Percentiles rank a stretch among this genome's conserved stretches.
Conservation (phyloP, 2,329 filamentous ascomycete genomes). For the Fusarium liriodendri region DNA sequence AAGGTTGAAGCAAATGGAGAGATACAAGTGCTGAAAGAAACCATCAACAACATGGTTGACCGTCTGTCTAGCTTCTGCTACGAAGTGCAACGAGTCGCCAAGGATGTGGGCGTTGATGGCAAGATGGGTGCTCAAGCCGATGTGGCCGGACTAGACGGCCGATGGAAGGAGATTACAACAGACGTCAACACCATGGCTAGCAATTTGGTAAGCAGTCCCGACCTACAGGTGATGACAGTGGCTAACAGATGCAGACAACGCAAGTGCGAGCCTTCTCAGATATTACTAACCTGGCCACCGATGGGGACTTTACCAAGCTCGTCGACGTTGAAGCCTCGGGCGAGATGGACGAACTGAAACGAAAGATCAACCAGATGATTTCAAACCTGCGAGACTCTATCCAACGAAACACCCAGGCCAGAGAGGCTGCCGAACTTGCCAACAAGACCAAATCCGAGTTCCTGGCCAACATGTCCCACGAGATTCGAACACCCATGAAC, state of each 20-base stretch:
- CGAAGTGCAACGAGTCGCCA: slow-evolving; percentile 93
- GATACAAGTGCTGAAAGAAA: slow-evolving; percentile 92
- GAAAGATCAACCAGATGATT: slow-evolving; percentile 99
- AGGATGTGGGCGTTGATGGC: slow-evolving; percentile 96
- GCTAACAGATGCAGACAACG: slow-evolving; percentile 73
- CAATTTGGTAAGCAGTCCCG: slow-evolving; percentile 62
- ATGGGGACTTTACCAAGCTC: slow-evolving; percentile 96
- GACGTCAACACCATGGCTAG: slow-evolving; percentile 94
- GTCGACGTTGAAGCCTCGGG: slow-evolving; percentile 97
- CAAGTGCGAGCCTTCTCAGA: slow-evolving; percentile 98
- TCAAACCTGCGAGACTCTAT: slow-evolving; percentile 96
- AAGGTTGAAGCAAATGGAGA: slow-evolving; percentile 95
- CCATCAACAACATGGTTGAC: slow-evolving; percentile 99
- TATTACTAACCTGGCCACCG: slow-evolving; percentile 97
- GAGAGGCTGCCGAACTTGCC: slow-evolving; percentile 94
- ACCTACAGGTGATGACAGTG: neutral
- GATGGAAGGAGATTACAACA: slow-evolving; percentile 98
- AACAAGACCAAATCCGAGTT: slow-evolving; percentile 99
- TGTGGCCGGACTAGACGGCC: slow-evolving; percentile 89
- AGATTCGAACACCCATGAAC: slow-evolving; percentile 97
- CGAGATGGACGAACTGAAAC: slow-evolving; percentile 98
- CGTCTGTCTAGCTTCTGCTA: slow-evolving; percentile 95
- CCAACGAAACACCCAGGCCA: slow-evolving; percentile 93
- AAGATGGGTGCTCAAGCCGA: slow-evolving; percentile 99
- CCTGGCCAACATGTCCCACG: slow-evolving; percentile 98